Base-by-base conservation (phyloP, 768 basidiomycete species). In the Tulasnella sp. region DNA sequence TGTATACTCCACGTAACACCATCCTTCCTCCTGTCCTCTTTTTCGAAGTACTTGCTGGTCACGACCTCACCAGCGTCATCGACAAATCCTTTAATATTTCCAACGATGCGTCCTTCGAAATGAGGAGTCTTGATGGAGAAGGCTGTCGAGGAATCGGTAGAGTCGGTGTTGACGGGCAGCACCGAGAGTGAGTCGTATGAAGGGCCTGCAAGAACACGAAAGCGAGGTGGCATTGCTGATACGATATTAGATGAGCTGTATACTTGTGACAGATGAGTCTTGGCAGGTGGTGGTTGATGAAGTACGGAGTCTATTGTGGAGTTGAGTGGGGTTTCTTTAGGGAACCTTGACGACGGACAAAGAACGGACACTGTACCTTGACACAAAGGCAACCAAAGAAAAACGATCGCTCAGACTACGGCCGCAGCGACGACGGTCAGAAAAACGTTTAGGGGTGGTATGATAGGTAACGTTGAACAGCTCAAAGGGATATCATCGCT, bases 1-100 rank as follows among this genome's bases (percentile, higher is more conserved):
- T 96, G 95, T 64, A 98, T 94, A 85, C 94, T 96, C 95, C 96
- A 98, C 24, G 96, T 97, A 73, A 94, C 89, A 8, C 91, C 92
- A 34, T 31, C 48, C 24, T n/a, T 54, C 54, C 54, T 54, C 77
- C 60, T 78, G 48, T 78, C 77, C 80, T 89, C 89, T 80, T 93
- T 89, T 80, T 88, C 87, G 83, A 97, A 97, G 85, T 97, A 97
- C 64, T 92, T 91, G 60, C 89, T 90, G 24, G 90, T 87, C 64
- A 88, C 86, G 0, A 87, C 86, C 9, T 83, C 84, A 5, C 90
- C 90, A 6, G 88, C 84, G 24, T 89, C 88, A 80, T 91, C 90
- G 28, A 88, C 87, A 83, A 94, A 92, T 20, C 91, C 93, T 84
- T 96, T 95, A 85, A 98, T 92, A 83, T 93, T 90, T 1, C 93